A percentile compares a stretch with the other conserved stretches of the same genome.
These are phyloP conservation scores for Crithidia brevicula DNA, from an alignment of 208 protist genomes.

Conservation along the genomic window DNA sequence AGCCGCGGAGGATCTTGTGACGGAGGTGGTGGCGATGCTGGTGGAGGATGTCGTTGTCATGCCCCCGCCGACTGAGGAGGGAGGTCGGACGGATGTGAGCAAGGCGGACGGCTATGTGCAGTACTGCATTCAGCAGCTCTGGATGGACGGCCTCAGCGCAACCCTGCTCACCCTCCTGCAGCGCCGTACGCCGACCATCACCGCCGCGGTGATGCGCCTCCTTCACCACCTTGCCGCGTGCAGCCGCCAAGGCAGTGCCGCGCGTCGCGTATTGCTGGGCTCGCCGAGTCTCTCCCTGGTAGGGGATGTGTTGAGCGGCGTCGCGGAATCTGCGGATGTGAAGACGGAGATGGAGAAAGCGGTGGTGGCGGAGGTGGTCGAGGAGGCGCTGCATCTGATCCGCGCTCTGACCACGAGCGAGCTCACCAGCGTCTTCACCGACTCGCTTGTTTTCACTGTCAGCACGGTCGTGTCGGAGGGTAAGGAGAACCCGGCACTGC, in stretches of 20 bases:
- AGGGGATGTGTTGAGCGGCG: constrained; percentile 15
- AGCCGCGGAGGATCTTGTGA: constrained; percentile 2
- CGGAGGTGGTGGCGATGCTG: constrained; percentile 17
- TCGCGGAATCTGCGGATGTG: constrained; percentile 20
- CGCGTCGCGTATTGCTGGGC: constrained; percentile 25
- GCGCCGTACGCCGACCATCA: constrained; percentile 19
- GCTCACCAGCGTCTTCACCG: constrained; percentile 25
- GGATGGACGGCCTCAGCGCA: constrained; percentile 28
- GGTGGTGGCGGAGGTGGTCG: constrained; percentile 13
- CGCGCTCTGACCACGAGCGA: constrained; percentile 28
- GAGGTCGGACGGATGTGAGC: not conserved
- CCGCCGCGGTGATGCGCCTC: constrained; percentile 24
- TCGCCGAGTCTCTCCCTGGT: constrained; percentile 24
- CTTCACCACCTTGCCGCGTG: constrained; percentile 10
- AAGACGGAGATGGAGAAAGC: constrained; percentile 25
- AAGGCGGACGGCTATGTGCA: constrained; percentile 23
- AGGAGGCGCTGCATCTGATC: constrained; percentile 22
- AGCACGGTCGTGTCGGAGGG: constrained; percentile 51
- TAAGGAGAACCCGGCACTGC: constrained; percentile 25
- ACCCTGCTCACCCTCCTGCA: constrained; percentile 18
- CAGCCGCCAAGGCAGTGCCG: constrained; percentile 14
- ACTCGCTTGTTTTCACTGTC: constrained; percentile 38
- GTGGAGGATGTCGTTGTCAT: constrained; percentile 17
- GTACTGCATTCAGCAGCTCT: constrained; percentile 34
- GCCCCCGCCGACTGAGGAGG: not conserved